Base-by-base conservation (phyloP, 2,329 filamentous ascomycete species). In the Neofusicoccum laricinum region DNA sequence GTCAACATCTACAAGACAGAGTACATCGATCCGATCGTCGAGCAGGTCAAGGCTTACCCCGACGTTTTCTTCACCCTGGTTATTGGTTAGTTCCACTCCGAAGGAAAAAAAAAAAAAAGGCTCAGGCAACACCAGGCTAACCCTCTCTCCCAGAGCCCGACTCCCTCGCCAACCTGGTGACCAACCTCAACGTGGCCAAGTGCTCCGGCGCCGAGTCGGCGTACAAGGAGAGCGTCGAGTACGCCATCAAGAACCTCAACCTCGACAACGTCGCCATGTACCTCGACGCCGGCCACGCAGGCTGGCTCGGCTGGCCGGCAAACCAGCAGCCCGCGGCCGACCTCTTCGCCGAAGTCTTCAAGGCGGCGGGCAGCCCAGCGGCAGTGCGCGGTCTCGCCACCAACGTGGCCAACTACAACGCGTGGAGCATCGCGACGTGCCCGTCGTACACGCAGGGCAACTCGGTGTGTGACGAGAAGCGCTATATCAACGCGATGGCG, bases 261-360 rank as follows among this genome's bases (percentile, higher is more conserved):
- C 78, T 88, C 34, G 77, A 81, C 66, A 88, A 89, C 71, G 86
- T 88, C 30, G 78, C 84, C 67, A 85, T 86, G 84, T 89, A 88
- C 73, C 73, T 89, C 19, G 86, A 89, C 68, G 86, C 85, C 8
- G 86, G 85, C 65, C 86, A 89, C 73, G 85, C 83, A 30, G 86
- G 86, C 66, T 89, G 86, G 86, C 80, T 88, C 48, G 86, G 86
- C 70, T 88, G 86, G 86, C 73, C 81, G 17, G 85, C 84, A 66
- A 88, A 88, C 76, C 81, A 86, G 50, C 68, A 69, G 5, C 83
- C 83, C 5, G 81, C 82, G 2, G 83, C 83, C 10, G 69, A 78
- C 41, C 74, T 85, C 15, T 85, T 79, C 70, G 80, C 75, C 2
- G 49, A 76, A 25, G 72, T 85, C 0, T 85, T 82, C 71, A 79